A percentile compares a stretch with the other conserved stretches of the same genome.
These are phyloP conservation scores for Corrigiola litoralis DNA, from an alignment of 179 eudicot genomes.

Conservation along the genomic window DNA sequence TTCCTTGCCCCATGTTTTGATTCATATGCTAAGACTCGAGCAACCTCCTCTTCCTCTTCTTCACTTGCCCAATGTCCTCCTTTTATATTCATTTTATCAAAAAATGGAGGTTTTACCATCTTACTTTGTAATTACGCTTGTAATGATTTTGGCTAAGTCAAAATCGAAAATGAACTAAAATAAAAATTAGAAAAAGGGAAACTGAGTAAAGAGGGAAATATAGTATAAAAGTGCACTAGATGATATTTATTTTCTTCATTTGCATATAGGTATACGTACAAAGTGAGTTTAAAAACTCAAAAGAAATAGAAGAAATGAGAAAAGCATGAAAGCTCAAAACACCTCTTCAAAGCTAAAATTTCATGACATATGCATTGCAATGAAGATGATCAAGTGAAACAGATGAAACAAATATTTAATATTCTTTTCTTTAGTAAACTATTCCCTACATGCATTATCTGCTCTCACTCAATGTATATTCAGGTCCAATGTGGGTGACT, in stretches of 20 bases:
- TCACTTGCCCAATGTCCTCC: constrained; percentile 31
- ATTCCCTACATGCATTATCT: constrained; percentile 26
- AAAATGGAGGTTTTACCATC: constrained; percentile 49
- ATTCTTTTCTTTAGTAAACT: constrained; percentile 4
- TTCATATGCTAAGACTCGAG: constrained; percentile 21
- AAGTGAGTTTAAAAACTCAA: constrained; percentile 25
- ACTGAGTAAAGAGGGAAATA: no score
- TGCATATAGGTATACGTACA: not conserved
- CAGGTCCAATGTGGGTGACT: constrained; percentile 75
- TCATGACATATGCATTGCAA: constrained; percentile 36
- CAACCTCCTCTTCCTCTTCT: constrained; percentile 42
- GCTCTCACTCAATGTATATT: constrained; percentile 34
- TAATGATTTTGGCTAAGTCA: not conserved
- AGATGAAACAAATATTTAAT: constrained; percentile 12
- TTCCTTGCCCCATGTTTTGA: constrained; percentile 32
- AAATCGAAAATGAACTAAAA: no score
- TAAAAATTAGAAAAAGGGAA: not conserved
- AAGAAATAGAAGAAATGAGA: constrained; percentile 27
- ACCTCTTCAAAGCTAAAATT: constrained; percentile 22
- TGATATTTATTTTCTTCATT: not conserved
- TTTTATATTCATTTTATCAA: constrained; percentile 32
- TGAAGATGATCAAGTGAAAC: constrained; percentile 27
- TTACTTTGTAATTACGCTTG: not conserved
- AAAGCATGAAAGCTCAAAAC: constrained; percentile 44
- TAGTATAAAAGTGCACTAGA: not conserved